phyloP scores from a whole-genome alignment of 352 stramenopile species.

The Pythium brachiatum region DNA sequence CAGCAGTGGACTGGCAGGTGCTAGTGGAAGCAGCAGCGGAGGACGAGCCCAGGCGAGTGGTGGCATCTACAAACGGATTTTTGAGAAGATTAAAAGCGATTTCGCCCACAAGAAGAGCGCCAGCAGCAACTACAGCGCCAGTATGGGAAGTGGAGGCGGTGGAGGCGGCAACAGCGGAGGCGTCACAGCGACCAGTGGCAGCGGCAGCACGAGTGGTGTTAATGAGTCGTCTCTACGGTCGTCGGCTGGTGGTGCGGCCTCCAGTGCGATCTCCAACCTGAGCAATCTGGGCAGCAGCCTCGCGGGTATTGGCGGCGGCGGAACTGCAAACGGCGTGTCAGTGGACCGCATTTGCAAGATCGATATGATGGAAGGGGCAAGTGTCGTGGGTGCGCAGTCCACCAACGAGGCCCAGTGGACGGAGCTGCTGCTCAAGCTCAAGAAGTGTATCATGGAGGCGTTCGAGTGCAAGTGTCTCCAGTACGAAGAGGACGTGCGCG shows the following conservation, averaged over 20 bases:
- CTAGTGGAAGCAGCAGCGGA: neutral
- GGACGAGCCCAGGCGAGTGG: constrained; percentile 25
- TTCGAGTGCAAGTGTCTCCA: constrained; percentile 77
- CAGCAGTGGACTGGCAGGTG: neutral
- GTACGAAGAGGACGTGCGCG: constrained; percentile 71
- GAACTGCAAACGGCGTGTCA: constrained; percentile 17
- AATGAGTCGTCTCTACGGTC: neutral
- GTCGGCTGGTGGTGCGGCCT: neutral
- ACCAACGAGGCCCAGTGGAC: constrained; percentile 82
- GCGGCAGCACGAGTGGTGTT: neutral
- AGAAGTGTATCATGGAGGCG: constrained; percentile 79
- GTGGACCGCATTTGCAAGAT: constrained; percentile 82
- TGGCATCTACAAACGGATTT: constrained; percentile 76
- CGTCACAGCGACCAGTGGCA: neutral
- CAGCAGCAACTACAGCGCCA: constrained; percentile 8
- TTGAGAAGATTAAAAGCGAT: constrained; percentile 64
- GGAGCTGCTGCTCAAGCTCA: constrained; percentile 60
- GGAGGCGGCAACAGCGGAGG: constrained; percentile 2
- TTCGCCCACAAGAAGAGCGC: constrained; percentile 50
- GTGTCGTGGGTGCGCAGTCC: constrained; percentile 57
- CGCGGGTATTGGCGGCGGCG: constrained; percentile 16
- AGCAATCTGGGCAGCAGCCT: constrained; percentile 25
- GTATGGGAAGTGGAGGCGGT: neutral
- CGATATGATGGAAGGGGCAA: constrained; percentile 70
- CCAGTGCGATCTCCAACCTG: constrained; percentile 8